Base-by-base conservation (phyloP, 139 green algal genomes). In the Nannochloris sp. region DNA sequence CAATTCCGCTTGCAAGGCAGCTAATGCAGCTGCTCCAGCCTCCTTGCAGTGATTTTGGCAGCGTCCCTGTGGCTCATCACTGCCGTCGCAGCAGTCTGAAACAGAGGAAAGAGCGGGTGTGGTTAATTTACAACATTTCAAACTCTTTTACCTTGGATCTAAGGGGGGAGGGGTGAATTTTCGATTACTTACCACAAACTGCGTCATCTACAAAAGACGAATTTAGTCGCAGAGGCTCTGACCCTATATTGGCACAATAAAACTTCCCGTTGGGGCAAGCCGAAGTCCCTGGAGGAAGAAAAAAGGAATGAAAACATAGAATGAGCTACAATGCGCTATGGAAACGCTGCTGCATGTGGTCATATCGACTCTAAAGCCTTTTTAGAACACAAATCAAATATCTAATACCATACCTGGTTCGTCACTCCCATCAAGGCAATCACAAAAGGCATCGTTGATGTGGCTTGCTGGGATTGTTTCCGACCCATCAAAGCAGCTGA, bases 361-460 rank as follows among this genome's bases (percentile, higher is more conserved):
- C 19, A 51, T 19, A 19, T 51, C 19, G 42, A 51, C 42, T 19
- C 19, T 19, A 51, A 51, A 59, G 12, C 29, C 29, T 9, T 12
- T 12, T 59, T 59, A 36, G 12, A 36, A 34, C 29, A 34, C 12
- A 19, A 51, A 51, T 19, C 42, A 19, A 19, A 19, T n/a, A 34
- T 59, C 12, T 12, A n/a, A 36, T 23, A 4, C 44, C 57, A 24
- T 7, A 82, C 90, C 89, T 77, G 92, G 92, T 74, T 98, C 92
- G 45, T 98, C 92, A 25, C 60, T 86, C 6, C 93, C 92, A 72
- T 98, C 93, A 0, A 72, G 24, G 76, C 92, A 98, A 61, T 98
- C 92, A 67, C 92, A 98, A 70, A 90, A 97, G 62, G 93, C 79
- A 60, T 98, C 92, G 65, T 98, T 97, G 6, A 98, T 74, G 14